Conservation (phyloP, 2,329 filamentous ascomycete species). For the Aspergillus thermomutatus region DNA sequence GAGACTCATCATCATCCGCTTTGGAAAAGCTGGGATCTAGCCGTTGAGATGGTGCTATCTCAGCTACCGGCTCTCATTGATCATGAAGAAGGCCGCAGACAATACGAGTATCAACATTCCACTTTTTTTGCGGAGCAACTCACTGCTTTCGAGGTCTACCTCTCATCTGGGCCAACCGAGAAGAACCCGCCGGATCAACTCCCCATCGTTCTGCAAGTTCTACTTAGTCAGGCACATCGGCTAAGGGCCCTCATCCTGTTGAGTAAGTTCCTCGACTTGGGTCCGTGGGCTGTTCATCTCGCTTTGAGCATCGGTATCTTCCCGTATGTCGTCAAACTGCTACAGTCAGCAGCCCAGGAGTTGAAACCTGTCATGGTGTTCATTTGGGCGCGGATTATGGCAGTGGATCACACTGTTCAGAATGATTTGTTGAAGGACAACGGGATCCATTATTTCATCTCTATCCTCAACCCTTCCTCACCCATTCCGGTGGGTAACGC, state of each 20-base stretch:
- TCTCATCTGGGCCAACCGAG: conserved; percentile 76
- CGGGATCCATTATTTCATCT: conserved; percentile 94
- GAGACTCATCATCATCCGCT: conserved; percentile 92
- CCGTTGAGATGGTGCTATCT: conserved; percentile 88
- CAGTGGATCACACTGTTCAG: conserved; percentile 91
- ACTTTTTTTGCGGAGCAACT: conserved; percentile 96
- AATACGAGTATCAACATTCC: conserved; percentile 91
- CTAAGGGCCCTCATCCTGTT: conserved; percentile 86
- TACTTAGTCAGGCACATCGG: conserved; percentile 91
- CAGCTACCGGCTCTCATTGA: conserved; percentile 83
- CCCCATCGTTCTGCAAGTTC: conserved; percentile 90
- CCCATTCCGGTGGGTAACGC: conserved; percentile 81
- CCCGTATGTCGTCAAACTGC: conserved; percentile 93
- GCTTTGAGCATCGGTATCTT: conserved; percentile 98
- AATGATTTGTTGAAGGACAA: conserved; percentile 93
- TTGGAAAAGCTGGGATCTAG: conserved; percentile 97
- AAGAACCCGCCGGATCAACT: conserved; percentile 90
- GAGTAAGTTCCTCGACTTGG: conserved; percentile 89
- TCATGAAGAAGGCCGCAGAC: conserved; percentile 67
- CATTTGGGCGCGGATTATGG: conserved; percentile 94
- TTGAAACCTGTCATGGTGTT: conserved; percentile 99
- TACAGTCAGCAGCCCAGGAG: conserved; percentile 92
- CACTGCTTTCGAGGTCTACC: conserved; percentile 94
- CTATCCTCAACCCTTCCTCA: conserved; percentile 81
- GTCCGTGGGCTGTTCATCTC: conserved; percentile 97